Percentiles rank a stretch among this genome's conserved stretches.
phyloP scores from a whole-genome alignment of 208 protist genomes.

The Trypanosoma vivax region DNA sequence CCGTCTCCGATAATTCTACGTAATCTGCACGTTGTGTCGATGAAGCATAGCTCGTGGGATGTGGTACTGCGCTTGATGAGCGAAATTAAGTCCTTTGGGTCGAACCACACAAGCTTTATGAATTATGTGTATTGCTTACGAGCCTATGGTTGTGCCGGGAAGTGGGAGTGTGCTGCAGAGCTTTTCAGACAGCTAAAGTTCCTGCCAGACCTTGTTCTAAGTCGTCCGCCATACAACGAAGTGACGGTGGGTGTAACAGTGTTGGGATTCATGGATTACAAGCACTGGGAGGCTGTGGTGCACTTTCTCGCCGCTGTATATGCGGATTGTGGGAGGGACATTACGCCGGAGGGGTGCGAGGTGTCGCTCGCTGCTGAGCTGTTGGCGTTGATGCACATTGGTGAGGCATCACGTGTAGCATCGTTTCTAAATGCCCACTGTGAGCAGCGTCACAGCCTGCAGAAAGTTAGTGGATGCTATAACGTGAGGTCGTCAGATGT shows the following conservation, averaged over 20 bases:
- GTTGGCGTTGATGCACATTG: conserved; percentile 8
- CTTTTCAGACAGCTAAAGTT: conserved; percentile 16
- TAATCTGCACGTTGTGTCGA: conserved; percentile 61
- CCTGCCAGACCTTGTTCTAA: background rate
- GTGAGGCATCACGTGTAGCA: conserved; percentile 10
- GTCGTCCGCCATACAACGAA: conserved; percentile 46
- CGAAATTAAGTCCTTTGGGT: conserved; percentile 22
- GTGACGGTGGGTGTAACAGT: conserved; percentile 54
- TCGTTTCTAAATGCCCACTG: conserved; percentile 12
- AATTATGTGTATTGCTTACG: conserved; percentile 74
- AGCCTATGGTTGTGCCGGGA: conserved; percentile 40
- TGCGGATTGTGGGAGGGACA: background rate
- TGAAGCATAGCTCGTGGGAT: conserved; percentile 62
- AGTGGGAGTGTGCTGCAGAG: conserved; percentile 15
- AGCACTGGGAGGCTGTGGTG: conserved; percentile 23
- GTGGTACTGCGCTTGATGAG: conserved; percentile 40
- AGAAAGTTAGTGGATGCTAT: too few relatives aligned
- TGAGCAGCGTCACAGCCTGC: too few relatives aligned
- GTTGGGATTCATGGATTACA: conserved; percentile 56
- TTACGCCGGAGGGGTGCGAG: conserved; percentile 16
- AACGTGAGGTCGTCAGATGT: background rate
- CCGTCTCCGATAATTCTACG: conserved; percentile 28
- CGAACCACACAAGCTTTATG: conserved; percentile 48
- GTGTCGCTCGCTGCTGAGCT: conserved; percentile 12
- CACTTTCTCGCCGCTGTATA: conserved; percentile 23